Percentiles rank a stretch among this genome's conserved stretches.
phyloP scores from a whole-genome alignment of 352 stramenopile species.

The Pythium aristosporum region DNA sequence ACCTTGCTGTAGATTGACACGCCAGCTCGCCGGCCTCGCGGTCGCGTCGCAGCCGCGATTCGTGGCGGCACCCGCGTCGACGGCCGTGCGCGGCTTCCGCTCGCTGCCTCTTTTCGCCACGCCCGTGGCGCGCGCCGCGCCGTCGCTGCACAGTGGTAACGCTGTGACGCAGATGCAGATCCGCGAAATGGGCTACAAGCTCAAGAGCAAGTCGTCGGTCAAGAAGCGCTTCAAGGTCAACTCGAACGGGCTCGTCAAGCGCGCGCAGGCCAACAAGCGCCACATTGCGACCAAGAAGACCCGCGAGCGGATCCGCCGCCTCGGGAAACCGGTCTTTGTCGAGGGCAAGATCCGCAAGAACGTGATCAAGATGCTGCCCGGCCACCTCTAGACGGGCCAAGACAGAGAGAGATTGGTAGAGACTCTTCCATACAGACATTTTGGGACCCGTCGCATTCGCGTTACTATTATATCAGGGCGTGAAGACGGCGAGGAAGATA shows the following conservation, averaged over 20 bases:
- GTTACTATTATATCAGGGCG: not conserved
- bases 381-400: conserved; percentile 7
- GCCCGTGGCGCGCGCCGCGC: conserved; percentile 13
- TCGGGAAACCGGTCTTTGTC: conserved; percentile 72
- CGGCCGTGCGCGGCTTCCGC: conserved; percentile 13
- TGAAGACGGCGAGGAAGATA: conserved; percentile 11
- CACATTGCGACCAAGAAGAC: conserved; percentile 87
- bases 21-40: conserved; percentile 52
- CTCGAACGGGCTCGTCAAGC: conserved; percentile 76
- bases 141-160: conserved; percentile 30
- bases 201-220: conserved; percentile 78
- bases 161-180: conserved; percentile 51
- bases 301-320: conserved; percentile 69
- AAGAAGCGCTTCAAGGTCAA: conserved; percentile 88
- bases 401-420: not conserved
- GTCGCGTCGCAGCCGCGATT: conserved; percentile 34
- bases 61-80: conserved; percentile 12
- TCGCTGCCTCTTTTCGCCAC: conserved; percentile 7
- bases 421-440: not conserved
- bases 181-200: conserved; percentile 76
- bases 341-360: conserved; percentile 83
- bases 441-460: not conserved
- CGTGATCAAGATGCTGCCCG: conserved; percentile 64
- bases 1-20: conserved; percentile 41
- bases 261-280: conserved; percentile 77